Evolutionary conservation across 2,329 filamentous ascomycete species (phyloP).

Genomic region (Penicillium concentricum): DNA sequence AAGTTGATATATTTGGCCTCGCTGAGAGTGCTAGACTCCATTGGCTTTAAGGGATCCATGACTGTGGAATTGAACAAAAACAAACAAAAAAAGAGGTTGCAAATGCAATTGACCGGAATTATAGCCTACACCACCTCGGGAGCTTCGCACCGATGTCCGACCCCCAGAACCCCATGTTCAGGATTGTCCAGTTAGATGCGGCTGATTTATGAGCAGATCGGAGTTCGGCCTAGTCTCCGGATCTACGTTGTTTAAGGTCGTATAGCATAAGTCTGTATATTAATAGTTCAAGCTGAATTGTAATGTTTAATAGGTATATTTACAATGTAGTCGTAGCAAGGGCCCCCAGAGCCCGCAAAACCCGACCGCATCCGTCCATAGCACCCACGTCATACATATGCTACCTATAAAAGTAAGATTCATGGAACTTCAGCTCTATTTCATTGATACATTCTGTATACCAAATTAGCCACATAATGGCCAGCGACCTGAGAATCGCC

Average conservation of each 20-base stretch:
- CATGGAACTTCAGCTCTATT: too few species aligned
- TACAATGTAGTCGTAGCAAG: neutral
- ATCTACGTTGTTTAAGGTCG: neutral
- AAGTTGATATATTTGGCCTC: constrained; percentile 58
- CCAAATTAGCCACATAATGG: neutral
- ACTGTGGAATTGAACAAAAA: neutral
- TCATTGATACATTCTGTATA: neutral
- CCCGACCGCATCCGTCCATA: neutral
- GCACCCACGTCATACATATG: neutral
- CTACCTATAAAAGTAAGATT: neutral
- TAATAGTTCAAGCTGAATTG: neutral
- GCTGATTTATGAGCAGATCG: constrained; percentile 8
- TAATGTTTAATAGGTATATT: neutral
- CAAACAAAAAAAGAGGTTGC: neutral
- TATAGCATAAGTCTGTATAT: neutral
- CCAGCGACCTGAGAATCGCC: constrained; percentile 5
- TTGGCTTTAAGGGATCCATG: constrained; percentile 27
- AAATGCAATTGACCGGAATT: neutral
- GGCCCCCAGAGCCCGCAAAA: neutral
- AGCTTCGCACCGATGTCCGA: constrained; percentile 10
- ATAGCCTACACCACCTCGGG: constrained; percentile 1
- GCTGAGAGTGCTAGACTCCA: constrained; percentile 33
- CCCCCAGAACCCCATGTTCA: constrained; percentile 5
- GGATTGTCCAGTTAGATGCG: constrained; percentile 4
- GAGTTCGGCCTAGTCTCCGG: constrained; percentile 6